Evolutionary conservation across 371 early-diverging fungal species (phyloP).

Genomic region (Mitosporidium daphniae): DNA sequence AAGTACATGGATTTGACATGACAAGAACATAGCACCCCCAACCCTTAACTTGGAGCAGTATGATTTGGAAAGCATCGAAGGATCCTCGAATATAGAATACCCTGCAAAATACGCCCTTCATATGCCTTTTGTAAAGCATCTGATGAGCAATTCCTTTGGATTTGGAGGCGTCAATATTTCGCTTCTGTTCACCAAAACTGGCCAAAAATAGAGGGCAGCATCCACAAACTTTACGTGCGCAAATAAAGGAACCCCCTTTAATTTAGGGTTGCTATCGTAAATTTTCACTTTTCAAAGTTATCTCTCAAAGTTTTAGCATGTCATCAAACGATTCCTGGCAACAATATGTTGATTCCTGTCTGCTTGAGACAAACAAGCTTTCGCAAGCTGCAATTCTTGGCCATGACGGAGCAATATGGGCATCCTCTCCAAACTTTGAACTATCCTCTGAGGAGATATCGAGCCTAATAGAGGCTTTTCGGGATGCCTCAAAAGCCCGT

Average conservation of each 20-base stretch:
- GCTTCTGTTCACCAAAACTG: slow-evolving; percentile 12
- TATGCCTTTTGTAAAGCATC: slow-evolving; percentile 5
- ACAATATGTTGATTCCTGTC: slow-evolving; percentile 38
- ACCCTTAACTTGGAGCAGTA: slow-evolving; percentile 29
- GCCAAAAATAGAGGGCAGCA: too few species aligned
- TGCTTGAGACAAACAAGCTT: slow-evolving; percentile 31
- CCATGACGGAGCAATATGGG: slow-evolving; percentile 33
- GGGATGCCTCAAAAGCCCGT: slow-evolving; percentile 13
- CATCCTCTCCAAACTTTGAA: slow-evolving; percentile 28
- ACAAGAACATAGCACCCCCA: slow-evolving; percentile 28
- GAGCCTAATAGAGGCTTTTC: slow-evolving; percentile 19
- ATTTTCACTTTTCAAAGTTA: too few species aligned
- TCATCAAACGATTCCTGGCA: too few species aligned
- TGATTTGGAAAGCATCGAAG: too few species aligned
- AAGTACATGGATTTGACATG: slow-evolving; percentile 3
- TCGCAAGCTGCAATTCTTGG: slow-evolving; percentile 32
- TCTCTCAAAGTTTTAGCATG: too few species aligned
- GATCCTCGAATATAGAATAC: background rate
- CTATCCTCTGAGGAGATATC: slow-evolving; percentile 14
- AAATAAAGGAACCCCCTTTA: too few species aligned
- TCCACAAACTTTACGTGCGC: too few species aligned
- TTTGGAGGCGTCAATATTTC: slow-evolving; percentile 80
- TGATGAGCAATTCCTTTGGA: slow-evolving; percentile 71
- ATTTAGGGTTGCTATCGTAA: too few species aligned
- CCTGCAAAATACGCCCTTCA: background rate